phyloP scores from a whole-genome alignment of 1,139 yeast genomes.

The Yamadazyma atlantica region DNA sequence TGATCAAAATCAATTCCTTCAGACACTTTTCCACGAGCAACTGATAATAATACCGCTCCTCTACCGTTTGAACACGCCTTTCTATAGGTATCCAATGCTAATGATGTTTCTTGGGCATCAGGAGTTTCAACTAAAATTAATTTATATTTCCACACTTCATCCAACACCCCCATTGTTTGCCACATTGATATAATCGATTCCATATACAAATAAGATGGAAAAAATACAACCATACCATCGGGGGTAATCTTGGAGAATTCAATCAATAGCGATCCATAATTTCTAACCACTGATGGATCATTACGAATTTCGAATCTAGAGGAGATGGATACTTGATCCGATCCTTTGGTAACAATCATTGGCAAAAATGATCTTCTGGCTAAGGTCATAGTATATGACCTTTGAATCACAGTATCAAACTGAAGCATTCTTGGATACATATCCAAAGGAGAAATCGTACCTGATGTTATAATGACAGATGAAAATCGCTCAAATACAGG shows the following conservation, averaged over 20 bases:
- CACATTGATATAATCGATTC: slow-evolving; percentile 97
- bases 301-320: slow-evolving; percentile 96
- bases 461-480: slow-evolving; percentile 94
- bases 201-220: slow-evolving; percentile 96
- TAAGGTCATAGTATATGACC: slow-evolving; percentile 93
- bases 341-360: slow-evolving; percentile 93
- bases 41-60: slow-evolving; percentile 93
- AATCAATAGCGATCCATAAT: slow-evolving; percentile 87
- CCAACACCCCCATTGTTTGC: slow-evolving; percentile 97
- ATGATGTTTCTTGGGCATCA: slow-evolving; percentile 96
- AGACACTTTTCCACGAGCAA: slow-evolving; percentile 97
- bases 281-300: slow-evolving; percentile 96
- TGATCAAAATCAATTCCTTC: slow-evolving; percentile 99
- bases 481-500: slow-evolving; percentile 94
- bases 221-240: slow-evolving; percentile 96
- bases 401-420: slow-evolving; percentile 91
- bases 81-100: slow-evolving; percentile 92
- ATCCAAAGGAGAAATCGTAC: slow-evolving; percentile 96
- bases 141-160: slow-evolving; percentile 97
- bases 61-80: slow-evolving; percentile 97
- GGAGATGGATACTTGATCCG: slow-evolving; percentile 95
- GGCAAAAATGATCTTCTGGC: slow-evolving; percentile 93
- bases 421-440: slow-evolving; percentile 98
- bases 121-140: slow-evolving; percentile 97
- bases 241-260: slow-evolving; percentile 96